Percentiles rank a stretch among this genome's conserved stretches.
Conservation (phyloP, 2,329 filamentous ascomycete genomes). For the Zasmidium cellare region DNA sequence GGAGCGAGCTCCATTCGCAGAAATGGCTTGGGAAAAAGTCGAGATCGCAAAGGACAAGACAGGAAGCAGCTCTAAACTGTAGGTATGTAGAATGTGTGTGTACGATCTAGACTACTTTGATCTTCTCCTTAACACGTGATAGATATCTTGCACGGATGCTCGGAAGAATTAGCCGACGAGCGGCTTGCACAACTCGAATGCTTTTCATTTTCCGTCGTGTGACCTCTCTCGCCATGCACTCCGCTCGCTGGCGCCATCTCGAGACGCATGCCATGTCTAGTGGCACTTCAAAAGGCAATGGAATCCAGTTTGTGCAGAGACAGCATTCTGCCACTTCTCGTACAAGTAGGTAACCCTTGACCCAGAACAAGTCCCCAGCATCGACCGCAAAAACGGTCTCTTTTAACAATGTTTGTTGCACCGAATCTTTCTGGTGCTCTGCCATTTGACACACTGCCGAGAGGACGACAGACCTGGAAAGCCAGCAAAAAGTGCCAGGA, state of each 20-base stretch:
- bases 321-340: not conserved
- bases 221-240: not conserved
- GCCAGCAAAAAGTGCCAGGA: slow-evolving; percentile 6
- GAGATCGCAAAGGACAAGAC: slow-evolving; percentile 41
- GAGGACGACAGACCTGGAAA: not conserved
- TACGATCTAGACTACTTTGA: not conserved
- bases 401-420: slow-evolving; percentile 4
- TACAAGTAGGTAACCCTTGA: too few species aligned
- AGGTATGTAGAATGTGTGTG: not conserved
- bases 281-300: not conserved
- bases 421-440: not conserved
- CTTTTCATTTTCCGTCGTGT: slow-evolving; percentile 2
- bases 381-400: too few species aligned
- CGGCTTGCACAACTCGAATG: not conserved
- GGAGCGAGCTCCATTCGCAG: slow-evolving; percentile 69
- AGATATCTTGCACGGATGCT: not conserved
- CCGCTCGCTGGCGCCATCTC: not conserved
- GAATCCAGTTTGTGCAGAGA: not conserved
- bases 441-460: not conserved
- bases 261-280: not conserved
- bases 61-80: slow-evolving; percentile 30
- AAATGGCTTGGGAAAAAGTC: slow-evolving; percentile 76
- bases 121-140: too few species aligned
- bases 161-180: not conserved
- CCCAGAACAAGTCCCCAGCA: too few species aligned